Evolutionary conservation across 1,284 basidiomycete species (phyloP), one percentile per base, ranked within the genome.

Genomic region (Austroboletus novae-zelandiae): DNA sequence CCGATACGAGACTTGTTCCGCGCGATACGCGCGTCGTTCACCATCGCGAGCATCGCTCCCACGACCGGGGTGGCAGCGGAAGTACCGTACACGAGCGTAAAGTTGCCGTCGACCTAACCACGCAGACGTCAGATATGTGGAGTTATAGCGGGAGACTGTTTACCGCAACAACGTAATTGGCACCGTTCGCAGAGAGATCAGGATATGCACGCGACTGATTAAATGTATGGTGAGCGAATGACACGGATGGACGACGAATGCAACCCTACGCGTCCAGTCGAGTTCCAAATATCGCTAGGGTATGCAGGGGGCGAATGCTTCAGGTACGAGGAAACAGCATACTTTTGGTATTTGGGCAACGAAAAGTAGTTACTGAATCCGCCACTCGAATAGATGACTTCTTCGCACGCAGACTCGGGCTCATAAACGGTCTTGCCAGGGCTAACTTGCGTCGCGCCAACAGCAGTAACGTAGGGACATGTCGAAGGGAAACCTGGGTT

Each of bases 11-110:
- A 55, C 61, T 75, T 76, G 9, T 67, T 66, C 4, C 40, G 1
- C 4, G 65, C 62, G 25, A 77, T 55, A 23, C 74, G 68, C 2
- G 73, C 74, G 57, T 80, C 79, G 53, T 80, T 80, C 34, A 81
- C 61, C 59, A 79, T 64, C 0, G 76, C 64, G 29, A 80, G 58
- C 35, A 80, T 71, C 11, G 73, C 62, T 15, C 71, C 73, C n/a
- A 76, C 54, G 3, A 74, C 70, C 0, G 79, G 79, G 5, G 72
- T n/a, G 1, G 71, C 46, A 4, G 71, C 70, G 10, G 74, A 75
- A 1, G 74, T 74, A 35, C 73, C 74, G 43, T 54, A 70, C 2
- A 70, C 66, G 8, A 61, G 64, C 2, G 46, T 58, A 48, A 72
- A 73, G 35, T 62, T 59, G 36, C 72, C 71, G 35, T 74, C 66